A percentile compares a stretch with the other conserved stretches of the same genome.
phyloP scores from a whole-genome alignment of 75 land plant genomes.

The Selaginella tamariscina region DNA sequence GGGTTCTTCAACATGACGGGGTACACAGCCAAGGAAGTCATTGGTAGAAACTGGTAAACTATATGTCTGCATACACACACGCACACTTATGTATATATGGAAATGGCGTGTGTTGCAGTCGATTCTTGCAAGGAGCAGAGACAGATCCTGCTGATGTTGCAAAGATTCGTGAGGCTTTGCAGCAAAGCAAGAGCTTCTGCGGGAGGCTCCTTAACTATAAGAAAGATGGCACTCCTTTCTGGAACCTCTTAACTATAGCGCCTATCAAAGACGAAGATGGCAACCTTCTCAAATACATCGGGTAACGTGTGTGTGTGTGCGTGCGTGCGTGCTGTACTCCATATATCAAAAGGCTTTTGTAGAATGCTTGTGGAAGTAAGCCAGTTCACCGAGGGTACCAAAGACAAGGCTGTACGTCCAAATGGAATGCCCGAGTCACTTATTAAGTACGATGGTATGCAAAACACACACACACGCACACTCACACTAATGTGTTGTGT shows the following conservation, averaged over 20 bases:
- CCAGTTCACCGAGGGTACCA: conserved; percentile 84
- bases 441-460: conserved; percentile 95
- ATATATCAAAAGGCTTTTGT: conserved; percentile 4
- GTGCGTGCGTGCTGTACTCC: not conserved
- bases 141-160: conserved; percentile 58
- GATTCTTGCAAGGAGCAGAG: conserved; percentile 74
- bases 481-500: not conserved
- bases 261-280: conserved; percentile 68
- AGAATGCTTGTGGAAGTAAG: conserved; percentile 99
- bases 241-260: conserved; percentile 73
- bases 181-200: conserved; percentile 49
- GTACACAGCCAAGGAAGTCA: conserved; percentile 54
- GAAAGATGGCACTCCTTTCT: conserved; percentile 68
- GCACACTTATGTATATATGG: not conserved
- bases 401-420: conserved; percentile 61
- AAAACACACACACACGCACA: too few species aligned
- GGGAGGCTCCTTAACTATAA: conserved; percentile 75
- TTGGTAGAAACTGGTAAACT: conserved; percentile 60
- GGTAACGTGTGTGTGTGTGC: conserved; percentile 23
- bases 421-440: conserved; percentile 80
- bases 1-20: conserved; percentile 78
- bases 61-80: conserved; percentile 4
- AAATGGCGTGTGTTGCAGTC: conserved; percentile 33
- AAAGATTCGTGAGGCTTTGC: conserved; percentile 45
- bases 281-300: conserved; percentile 58